Conservation (phyloP, 441 rosid genomes). For the Hypseocharis bilobata region DNA sequence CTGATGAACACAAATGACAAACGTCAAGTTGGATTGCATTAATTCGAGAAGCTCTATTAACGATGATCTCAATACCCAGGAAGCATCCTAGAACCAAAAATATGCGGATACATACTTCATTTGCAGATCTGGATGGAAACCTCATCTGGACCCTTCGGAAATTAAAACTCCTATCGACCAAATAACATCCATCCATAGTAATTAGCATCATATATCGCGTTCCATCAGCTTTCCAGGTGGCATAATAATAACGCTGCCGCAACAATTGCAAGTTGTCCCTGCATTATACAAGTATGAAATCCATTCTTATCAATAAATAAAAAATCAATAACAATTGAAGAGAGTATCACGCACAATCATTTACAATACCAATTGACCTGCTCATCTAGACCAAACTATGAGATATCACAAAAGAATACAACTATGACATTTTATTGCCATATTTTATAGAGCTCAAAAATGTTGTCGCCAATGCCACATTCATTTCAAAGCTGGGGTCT, state of each 20-base stretch:
- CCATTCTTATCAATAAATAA: neutral
- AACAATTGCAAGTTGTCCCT: conserved; percentile 86
- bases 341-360: neutral
- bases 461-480: neutral
- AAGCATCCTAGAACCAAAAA: conserved; percentile 17
- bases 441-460: neutral
- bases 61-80: conserved; percentile 17
- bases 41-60: conserved; percentile 11
- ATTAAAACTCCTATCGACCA: conserved; percentile 80
- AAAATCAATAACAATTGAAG: neutral
- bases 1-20: conserved; percentile 32
- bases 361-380: neutral
- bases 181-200: conserved; percentile 77
- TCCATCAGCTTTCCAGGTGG: conserved; percentile 99
- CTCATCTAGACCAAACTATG: neutral
- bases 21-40: conserved; percentile 16
- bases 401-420: neutral
- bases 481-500: neutral
- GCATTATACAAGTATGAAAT: conserved; percentile 22
- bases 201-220: conserved; percentile 96
- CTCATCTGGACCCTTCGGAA: conserved; percentile 95
- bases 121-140: conserved; percentile 62
- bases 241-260: conserved; percentile 94
- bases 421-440: neutral
- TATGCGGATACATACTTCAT: conserved; percentile 48